Base-by-base conservation (phyloP, 768 basidiomycete genomes). In the Punctularia strigosozonata region DNA sequence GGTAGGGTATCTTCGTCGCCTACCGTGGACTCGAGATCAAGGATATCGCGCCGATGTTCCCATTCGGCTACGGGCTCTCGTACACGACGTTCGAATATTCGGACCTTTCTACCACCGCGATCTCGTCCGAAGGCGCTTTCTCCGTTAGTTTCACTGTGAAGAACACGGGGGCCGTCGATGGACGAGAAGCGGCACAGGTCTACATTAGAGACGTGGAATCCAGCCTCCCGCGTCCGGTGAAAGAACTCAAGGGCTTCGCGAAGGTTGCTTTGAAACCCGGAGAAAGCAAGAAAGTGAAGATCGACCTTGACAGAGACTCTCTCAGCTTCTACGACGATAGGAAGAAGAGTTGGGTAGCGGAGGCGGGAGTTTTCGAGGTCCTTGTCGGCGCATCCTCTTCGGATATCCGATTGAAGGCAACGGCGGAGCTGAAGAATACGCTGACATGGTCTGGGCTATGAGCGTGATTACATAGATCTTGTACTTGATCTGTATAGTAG, bases 61-160 rank as follows among this genome's bases (percentile, higher is more conserved):
- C 70, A 7, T 76, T 77, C 50, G 73, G 74, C 34, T 64, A 60
- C 49, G 78, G 78, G 14, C 64, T 80, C 15, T 73, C 72, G 0
- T 79, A 79, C 54, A 68, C 78, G 6, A 60, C 62, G 6, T 79
- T 77, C 53, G 56, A 64, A n/a, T 70, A 74, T 48, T 61, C 67
- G 12, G 50, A 58, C 36, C 57, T 75, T 35, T 36, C 49, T 15
- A 48, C 60, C 26, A 58, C 63, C 0, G 34, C 48, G 26, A 50
- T 65, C 41, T 62, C 57, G 13, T 53, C 44, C 17, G 49, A 51
- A 3, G 46, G 64, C 7, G 46, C 52, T 3, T 68, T 68, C 46
- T 53, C 52, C 0, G 55, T 71, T 3, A 52, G 60, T 5, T 71
- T 74, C 55, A 60, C 49, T 4, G 43, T 77, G 25, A 62, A 51